Conservation (phyloP, 2,329 filamentous ascomycete species). For the Fusarium pseudocircinatum region DNA sequence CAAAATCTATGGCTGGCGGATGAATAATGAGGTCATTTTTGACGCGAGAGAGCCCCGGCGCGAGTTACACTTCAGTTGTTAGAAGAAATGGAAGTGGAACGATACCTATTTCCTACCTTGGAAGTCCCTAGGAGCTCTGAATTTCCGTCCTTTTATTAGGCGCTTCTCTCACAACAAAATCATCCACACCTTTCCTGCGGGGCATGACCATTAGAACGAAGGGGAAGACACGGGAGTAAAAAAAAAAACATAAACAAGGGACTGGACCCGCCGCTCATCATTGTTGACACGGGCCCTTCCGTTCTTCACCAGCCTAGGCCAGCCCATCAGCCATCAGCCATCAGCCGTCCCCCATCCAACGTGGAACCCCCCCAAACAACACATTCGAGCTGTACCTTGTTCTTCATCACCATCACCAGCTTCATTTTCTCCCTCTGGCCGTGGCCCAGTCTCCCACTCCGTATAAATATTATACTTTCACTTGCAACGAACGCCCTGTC, state of each 20-base stretch:
- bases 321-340: conserved; percentile 6
- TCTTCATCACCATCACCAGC: conserved; percentile 25
- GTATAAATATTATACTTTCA: neutral
- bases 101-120: neutral
- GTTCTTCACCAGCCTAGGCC: conserved; percentile 6
- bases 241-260: conserved; percentile 41
- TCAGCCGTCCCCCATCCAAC: conserved; percentile 27
- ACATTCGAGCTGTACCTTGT: conserved; percentile 28
- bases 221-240: conserved; percentile 14
- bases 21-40: conserved; percentile 8
- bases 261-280: conserved; percentile 20
- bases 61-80: neutral
- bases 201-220: conserved; percentile 16
- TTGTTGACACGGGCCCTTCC: conserved; percentile 22
- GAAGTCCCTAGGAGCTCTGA: neutral
- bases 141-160: conserved; percentile 3
- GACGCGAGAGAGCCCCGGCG: neutral
- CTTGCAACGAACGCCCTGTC: neutral
- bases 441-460: neutral
- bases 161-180: neutral
- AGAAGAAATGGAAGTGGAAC: neutral
- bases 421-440: conserved; percentile 17
- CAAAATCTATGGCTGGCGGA: neutral
- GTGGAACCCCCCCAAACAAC: conserved; percentile 19
- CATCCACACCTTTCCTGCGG: conserved; percentile 15